These are phyloP conservation scores for Candida freyschussii DNA, from an alignment of 1,139 yeast genomes.

Conservation along the genomic window DNA sequence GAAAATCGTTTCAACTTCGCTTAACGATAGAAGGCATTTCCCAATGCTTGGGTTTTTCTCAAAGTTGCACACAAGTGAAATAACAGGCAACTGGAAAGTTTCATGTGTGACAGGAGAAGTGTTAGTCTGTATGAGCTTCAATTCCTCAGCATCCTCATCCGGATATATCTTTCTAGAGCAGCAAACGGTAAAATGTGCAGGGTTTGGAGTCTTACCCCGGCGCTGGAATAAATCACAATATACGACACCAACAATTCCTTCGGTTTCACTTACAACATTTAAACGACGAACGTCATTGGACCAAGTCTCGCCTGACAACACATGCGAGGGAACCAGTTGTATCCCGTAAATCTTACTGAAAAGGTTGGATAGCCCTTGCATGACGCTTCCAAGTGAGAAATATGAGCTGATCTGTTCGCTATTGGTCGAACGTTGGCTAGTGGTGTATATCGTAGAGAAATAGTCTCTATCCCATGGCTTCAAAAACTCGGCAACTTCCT, in stretches of 20 bases:
- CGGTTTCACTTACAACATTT: conserved; percentile 59
- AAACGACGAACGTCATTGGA: conserved; percentile 80
- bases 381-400: conserved; percentile 81
- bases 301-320: conserved; percentile 83
- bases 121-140: conserved; percentile 35
- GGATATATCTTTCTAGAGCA: conserved; percentile 76
- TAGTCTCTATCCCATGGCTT: conserved; percentile 94
- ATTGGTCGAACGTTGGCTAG: conserved; percentile 32
- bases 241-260: conserved; percentile 57
- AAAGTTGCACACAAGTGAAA: conserved; percentile 86
- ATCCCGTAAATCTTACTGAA: conserved; percentile 74
- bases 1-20: conserved; percentile 87
- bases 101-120: conserved; percentile 33
- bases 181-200: conserved; percentile 96
- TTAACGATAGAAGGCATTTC: conserved; percentile 53
- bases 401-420: conserved; percentile 48
- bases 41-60: conserved; percentile 33
- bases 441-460: conserved; percentile 40
- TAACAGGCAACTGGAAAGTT: conserved; percentile 77
- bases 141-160: conserved; percentile 38
- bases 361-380: conserved; percentile 74
- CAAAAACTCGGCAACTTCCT: conserved; percentile 42
- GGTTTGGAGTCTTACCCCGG: conserved; percentile 59
- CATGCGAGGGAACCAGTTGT: conserved; percentile 59
- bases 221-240: conserved; percentile 67